Base-by-base conservation (phyloP, 2,329 filamentous ascomycete genomes). In the Myriosclerotinia duriaeana region DNA sequence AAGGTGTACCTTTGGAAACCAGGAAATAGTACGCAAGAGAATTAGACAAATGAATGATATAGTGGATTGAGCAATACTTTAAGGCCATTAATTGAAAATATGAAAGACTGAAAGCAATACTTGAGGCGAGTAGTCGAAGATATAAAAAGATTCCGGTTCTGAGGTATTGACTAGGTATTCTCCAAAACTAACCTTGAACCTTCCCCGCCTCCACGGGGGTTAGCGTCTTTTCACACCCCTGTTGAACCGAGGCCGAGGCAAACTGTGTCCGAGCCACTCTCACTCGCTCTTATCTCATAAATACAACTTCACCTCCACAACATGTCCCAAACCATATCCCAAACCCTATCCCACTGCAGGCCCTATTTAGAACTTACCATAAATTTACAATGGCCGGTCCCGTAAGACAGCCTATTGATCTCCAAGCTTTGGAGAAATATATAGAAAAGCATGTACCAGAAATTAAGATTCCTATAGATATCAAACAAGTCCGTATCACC, bases 331-430 rank as follows among this genome's bases (percentile, higher is more conserved):
- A 20, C 11, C 4, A 34, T 34, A 6, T 34, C 30, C 30, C 30
- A 34, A 34, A 34, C 46, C 8, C 22, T 17, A 34, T 64, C 34
- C 26, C 7, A 11, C 34, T 26, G n/a, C 30, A 17, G 9, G 46
- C 26, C 26, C 44, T 30, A 26, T 67, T 11, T 64, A 62, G 3
- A 17, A 5, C 1, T 20, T 5, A 60, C 3, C 15, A 17, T n/a
- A 54, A 44, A 53, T 61, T 69, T 65, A 69, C 66, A 71, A 89
- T 97, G 94, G 94, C 95, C 64, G 94, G 94, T 73, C 84, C 84
- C 70, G 88, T 99, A 67, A 88, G 95, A 77, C 95, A 99, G 77
- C 91, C 92, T 53, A 96, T 99, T 76, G 91, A 98, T 76, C 80
- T 94, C 74, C 80, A 84, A 74, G 87, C 91, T 20, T 83, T 99